Evolutionary conservation across 805 yeast species (phyloP), one percentile per base, ranked within the genome.

Genomic region (Starmera quercuum): DNA sequence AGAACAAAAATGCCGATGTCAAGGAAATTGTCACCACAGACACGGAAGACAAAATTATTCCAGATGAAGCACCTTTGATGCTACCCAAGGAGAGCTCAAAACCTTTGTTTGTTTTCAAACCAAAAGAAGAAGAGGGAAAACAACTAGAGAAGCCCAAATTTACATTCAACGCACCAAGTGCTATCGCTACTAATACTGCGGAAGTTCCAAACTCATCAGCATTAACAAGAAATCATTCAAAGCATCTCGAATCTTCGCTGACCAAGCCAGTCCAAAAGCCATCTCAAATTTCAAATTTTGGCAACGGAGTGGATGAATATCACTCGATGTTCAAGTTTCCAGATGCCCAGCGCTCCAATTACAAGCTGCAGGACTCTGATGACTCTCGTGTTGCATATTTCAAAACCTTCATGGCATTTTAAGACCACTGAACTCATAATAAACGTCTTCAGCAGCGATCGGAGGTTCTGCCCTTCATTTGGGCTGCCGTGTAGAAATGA

Each of bases 301-400:
- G n/a, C n/a, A n/a, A n/a, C n/a, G n/a, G n/a, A n/a, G n/a, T n/a
- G n/a, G n/a, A 14, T 17, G 10, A 8, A 12, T 10, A 14, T 27
- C 12, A 9, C 21, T 18, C 46, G 4, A 25, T 31, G 14, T 48
- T 46, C 26, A 28, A 21, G 1, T 49, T 49, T 38, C 54, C 54
- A 5, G 41, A 39, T 17, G 39, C 54, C 7, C 33, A 35, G 18
- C 33, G 35, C 6, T 24, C 39, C 4, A 43, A 41, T 0, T 35
- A 33, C 26, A 31, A 43, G 1, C 3, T 37, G 10, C 32, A 36
- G 11, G 49, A 48, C 20, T 36, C 48, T 12, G 48, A 45, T 26
- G 49, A 43, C 28, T 8, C 37, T 6, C 40, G 41, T 27, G 46
- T 48, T 7, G 22, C 22, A 3, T 21, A 37, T 2, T 41, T 34